Percentiles rank a stretch among this genome's conserved stretches.
These are phyloP conservation scores for Allium cepa DNA, from an alignment of 106 monocot genomes.

Conservation along the genomic window DNA sequence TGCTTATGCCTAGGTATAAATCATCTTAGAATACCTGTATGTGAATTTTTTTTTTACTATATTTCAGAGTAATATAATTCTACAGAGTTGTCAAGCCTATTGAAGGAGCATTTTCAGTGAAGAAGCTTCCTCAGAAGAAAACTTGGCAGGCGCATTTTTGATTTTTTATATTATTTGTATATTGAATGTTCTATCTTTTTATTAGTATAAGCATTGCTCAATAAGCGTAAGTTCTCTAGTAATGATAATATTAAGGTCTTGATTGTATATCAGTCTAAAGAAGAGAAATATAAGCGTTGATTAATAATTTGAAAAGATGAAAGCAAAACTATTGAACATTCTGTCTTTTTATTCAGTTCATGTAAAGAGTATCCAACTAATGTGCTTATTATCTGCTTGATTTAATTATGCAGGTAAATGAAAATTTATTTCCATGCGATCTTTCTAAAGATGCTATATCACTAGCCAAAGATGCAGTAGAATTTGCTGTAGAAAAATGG, in stretches of 20 bases:
- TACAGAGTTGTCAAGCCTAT: constrained; percentile 80
- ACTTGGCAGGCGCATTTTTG: constrained; percentile 69
- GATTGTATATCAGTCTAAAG: too few relatives aligned
- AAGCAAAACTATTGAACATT: too few relatives aligned
- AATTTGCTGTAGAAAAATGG: constrained; percentile 77
- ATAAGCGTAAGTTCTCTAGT: too few relatives aligned
- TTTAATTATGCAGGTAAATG: constrained; percentile 56
- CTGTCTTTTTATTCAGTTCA: too few relatives aligned
- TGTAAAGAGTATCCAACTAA: not conserved
- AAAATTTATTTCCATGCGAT: constrained; percentile 81
- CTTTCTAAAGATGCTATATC: constrained; percentile 58
- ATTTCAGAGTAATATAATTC: constrained; percentile 14
- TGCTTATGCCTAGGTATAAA: constrained; percentile 87
- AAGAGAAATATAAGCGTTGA: too few relatives aligned
- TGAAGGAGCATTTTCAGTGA: constrained; percentile 60
- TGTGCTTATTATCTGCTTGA: not conserved
- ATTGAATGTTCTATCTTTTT: too few relatives aligned
- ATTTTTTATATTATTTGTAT: not conserved
- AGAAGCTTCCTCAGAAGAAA: constrained; percentile 70
- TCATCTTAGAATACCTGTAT: not conserved
- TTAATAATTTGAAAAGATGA: too few relatives aligned
- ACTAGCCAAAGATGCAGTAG: constrained; percentile 67
- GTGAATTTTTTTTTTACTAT: not conserved
- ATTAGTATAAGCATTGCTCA: too few relatives aligned
- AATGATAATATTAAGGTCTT: too few relatives aligned